A percentile compares a stretch with the other conserved stretches of the same genome.
These are phyloP conservation scores for Cystobasidium onofrii DNA, from an alignment of 768 basidiomycete species.

Conservation along the genomic window DNA sequence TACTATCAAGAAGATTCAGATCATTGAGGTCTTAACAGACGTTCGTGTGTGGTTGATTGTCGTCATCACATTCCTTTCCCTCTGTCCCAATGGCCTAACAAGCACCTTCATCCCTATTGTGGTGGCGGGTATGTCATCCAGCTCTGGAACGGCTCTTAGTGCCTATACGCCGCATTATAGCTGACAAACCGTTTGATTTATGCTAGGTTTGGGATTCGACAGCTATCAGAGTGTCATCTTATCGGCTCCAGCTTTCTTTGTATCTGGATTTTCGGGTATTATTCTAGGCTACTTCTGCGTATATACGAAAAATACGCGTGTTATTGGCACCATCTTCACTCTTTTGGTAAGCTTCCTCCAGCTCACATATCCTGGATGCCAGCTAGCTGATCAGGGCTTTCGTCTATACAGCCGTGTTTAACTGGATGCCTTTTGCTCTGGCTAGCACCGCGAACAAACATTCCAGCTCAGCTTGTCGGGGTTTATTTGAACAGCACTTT, in stretches of 20 bases:
- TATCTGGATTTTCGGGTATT: slow-evolving; percentile 9
- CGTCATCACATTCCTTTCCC: background rate
- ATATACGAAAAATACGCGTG: background rate
- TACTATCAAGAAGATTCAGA: slow-evolving; percentile 1
- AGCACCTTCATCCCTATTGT: slow-evolving; percentile 16
- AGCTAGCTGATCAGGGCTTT: background rate
- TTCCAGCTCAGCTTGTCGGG: slow-evolving; percentile 2
- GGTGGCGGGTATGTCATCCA: background rate
- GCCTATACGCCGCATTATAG: background rate
- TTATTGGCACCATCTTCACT: background rate
- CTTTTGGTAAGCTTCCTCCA: background rate
- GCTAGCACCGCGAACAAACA: slow-evolving; percentile 5
- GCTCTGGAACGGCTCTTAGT: background rate
- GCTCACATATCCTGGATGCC: background rate
- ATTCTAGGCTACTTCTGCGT: background rate
- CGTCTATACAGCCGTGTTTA: slow-evolving; percentile 7
- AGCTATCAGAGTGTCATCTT: background rate
- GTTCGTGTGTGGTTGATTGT: slow-evolving; percentile 2
- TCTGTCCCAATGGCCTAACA: slow-evolving; percentile 2
- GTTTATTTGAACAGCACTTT: background rate
- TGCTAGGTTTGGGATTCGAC: slow-evolving; percentile 8
- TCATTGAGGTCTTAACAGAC: background rate
- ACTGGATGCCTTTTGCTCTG: slow-evolving; percentile 1
- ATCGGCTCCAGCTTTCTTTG: slow-evolving; percentile 15
- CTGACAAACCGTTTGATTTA: background rate